Percentiles rank a stretch among this genome's conserved stretches.
Conservation (phyloP, 495 filamentous ascomycete genomes). For the Neurospora sp. region DNA sequence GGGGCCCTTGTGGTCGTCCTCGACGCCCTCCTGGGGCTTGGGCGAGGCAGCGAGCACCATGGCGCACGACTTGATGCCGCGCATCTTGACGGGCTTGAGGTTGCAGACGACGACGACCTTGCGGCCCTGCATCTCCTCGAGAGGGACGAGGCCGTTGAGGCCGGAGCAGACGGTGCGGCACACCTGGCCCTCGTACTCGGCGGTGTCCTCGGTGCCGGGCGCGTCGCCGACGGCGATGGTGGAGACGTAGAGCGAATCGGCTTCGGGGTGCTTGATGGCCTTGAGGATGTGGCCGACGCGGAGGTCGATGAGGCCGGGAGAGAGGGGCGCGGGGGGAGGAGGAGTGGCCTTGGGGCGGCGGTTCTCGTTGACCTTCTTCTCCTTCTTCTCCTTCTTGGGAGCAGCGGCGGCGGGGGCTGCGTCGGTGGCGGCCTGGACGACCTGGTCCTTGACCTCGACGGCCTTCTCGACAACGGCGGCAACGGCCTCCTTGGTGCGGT, state of each 20-base stretch:
- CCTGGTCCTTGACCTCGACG: conserved; percentile 25
- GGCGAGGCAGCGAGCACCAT: conserved; percentile 97
- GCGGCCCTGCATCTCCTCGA: conserved; percentile 92
- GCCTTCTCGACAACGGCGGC: conserved; percentile 41
- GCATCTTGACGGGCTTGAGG: conserved; percentile 97
- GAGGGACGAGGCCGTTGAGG: conserved; percentile 80
- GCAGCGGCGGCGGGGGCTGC: conserved; percentile 30
- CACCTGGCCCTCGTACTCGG: conserved; percentile 75
- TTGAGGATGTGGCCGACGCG: conserved; percentile 95
- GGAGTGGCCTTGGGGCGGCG: conserved; percentile 64
- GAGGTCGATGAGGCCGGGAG: conserved; percentile 82
- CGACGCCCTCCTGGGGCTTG: conserved; percentile 61
- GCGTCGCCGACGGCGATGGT: conserved; percentile 95
- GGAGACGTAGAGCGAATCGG: conserved; percentile 88
- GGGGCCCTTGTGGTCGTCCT: conserved; percentile 75
- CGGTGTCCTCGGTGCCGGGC: conserved; percentile 74
- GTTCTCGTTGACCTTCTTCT: conserved; percentile 82
- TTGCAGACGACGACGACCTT: conserved; percentile 95
- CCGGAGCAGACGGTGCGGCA: conserved; percentile 95
- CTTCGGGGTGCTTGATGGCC: conserved; percentile 89
- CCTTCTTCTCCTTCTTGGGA: conserved; percentile 37
- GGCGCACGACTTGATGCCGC: conserved; percentile 86
- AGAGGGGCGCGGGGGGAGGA: conserved; percentile 57
- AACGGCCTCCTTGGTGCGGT: conserved; percentile 41
- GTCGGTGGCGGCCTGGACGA: conserved; percentile 7